These are phyloP conservation scores for Chrysoporthe deuterocubensis DNA, from an alignment of 2,329 filamentous ascomycete genomes.

Conservation along the genomic window DNA sequence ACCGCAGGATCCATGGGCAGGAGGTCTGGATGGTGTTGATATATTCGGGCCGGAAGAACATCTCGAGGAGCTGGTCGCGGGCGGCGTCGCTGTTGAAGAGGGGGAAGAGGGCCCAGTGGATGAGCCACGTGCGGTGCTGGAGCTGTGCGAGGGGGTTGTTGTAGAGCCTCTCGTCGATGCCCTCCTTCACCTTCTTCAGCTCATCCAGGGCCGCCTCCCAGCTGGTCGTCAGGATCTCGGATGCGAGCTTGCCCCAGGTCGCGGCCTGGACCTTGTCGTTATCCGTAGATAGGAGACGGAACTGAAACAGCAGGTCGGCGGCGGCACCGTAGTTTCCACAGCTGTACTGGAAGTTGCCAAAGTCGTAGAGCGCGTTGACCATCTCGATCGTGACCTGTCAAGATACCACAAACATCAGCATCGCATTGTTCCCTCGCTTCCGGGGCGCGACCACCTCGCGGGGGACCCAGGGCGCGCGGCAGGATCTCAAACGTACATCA, in stretches of 20 bases:
- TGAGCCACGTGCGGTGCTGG: constrained; percentile 93
- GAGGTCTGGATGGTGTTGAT: constrained; percentile 99
- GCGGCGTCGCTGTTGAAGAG: constrained; percentile 97
- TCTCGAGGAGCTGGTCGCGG: constrained; percentile 87
- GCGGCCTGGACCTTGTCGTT: constrained; percentile 96
- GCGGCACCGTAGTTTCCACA: constrained; percentile 92
- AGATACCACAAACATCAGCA: not conserved
- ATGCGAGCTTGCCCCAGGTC: constrained; percentile 97
- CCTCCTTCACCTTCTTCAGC: constrained; percentile 85
- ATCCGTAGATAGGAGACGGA: constrained; percentile 96
- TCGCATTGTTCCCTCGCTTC: not conserved
- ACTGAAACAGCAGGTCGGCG: constrained; percentile 93
- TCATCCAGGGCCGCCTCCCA: constrained; percentile 95
- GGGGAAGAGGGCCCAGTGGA: constrained; percentile 98
- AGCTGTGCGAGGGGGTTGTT: constrained; percentile 95
- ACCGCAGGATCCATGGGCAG: constrained; percentile 95
- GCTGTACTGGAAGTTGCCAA: constrained; percentile 96
- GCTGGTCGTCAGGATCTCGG: constrained; percentile 91
- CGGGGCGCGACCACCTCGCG: too few relatives aligned
- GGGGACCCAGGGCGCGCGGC: too few relatives aligned
- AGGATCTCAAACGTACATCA: constrained; percentile 60
- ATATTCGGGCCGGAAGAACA: constrained; percentile 95
- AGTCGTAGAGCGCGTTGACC: constrained; percentile 95
- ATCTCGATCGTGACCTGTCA: constrained; percentile 82
- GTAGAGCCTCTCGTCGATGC: constrained; percentile 93